Conservation (phyloP, 176 grass and related monocot genomes). For the Tuctoria greenei region DNA sequence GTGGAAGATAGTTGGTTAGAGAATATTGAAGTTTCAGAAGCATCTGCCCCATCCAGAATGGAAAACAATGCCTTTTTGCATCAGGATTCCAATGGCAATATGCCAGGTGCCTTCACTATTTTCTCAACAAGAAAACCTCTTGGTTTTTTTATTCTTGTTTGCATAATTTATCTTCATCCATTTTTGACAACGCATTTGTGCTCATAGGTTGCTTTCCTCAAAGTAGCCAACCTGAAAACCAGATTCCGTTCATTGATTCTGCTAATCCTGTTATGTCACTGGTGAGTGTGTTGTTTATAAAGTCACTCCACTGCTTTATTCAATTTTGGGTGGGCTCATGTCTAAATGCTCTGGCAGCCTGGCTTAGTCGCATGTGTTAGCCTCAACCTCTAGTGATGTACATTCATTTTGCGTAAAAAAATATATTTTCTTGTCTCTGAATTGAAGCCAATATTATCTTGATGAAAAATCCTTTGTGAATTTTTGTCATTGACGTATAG, state of each 20-base stretch:
- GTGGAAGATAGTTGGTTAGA: slow-evolving; percentile 77
- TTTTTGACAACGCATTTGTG: slow-evolving; percentile 40
- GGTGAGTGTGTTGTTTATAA: slow-evolving; percentile 53
- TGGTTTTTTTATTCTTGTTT: slow-evolving; percentile 15
- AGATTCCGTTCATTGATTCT: slow-evolving; percentile 84
- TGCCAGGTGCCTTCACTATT: slow-evolving; percentile 56
- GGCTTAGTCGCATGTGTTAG: background rate
- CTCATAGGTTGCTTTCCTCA: slow-evolving; percentile 44
- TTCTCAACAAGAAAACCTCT: slow-evolving; percentile 20
- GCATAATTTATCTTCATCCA: slow-evolving; percentile 10
- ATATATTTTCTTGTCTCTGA: slow-evolving; percentile 9
- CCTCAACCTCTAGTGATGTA: background rate
- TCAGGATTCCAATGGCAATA: slow-evolving; percentile 59
- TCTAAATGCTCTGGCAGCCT: background rate
- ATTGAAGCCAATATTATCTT: slow-evolving; percentile 1
- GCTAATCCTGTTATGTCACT: slow-evolving; percentile 96
- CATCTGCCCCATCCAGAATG: slow-evolving; percentile 35
- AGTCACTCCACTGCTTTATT: slow-evolving; percentile 13
- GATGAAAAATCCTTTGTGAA: background rate
- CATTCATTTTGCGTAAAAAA: slow-evolving; percentile 1
- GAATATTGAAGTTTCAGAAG: slow-evolving; percentile 66
- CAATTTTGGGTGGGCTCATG: slow-evolving; percentile 22
- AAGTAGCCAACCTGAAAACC: slow-evolving; percentile 42
- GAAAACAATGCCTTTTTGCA: slow-evolving; percentile 42
- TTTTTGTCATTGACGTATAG: slow-evolving; percentile 11